A percentile compares a stretch with the other conserved stretches of the same genome.
These are phyloP conservation scores for Choiromyces venosus DNA, from an alignment of 495 filamentous ascomycete species.

Conservation along the genomic window DNA sequence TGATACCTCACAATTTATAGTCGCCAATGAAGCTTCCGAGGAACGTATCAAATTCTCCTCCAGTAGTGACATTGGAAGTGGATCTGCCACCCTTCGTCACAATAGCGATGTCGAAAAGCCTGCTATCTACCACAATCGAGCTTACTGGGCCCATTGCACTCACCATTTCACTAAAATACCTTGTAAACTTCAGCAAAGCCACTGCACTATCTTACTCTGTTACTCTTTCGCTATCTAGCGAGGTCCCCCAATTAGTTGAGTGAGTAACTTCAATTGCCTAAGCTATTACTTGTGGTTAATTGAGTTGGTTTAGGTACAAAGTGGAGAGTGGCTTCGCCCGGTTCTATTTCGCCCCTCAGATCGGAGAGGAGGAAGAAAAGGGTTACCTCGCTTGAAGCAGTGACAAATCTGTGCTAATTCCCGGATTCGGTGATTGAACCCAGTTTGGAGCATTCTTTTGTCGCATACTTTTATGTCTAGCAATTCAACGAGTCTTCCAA, in stretches of 20 bases:
- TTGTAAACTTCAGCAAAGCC: conserved; percentile 99
- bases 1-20: no score
- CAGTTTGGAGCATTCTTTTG: no score
- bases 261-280: no score
- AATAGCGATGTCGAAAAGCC: conserved; percentile 90
- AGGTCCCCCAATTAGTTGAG: conserved; percentile 89
- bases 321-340: conserved; percentile 80
- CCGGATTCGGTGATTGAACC: no score
- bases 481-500: no score
- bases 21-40: no score
- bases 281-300: no score
- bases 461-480: no score
- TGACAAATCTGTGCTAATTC: no score
- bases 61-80: conserved; percentile 90
- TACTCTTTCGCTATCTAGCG: conserved; percentile 85
- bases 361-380: conserved; percentile 82
- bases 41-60: conserved; percentile 95
- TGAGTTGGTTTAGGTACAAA: conserved; percentile 52
- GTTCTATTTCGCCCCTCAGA: conserved; percentile 96
- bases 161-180: conserved; percentile 98
- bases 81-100: conserved; percentile 81
- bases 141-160: conserved; percentile 87
- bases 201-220: conserved; percentile 73
- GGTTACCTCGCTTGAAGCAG: no score
- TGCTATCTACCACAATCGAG: conserved; percentile 73